Base-by-base conservation (phyloP, 495 filamentous ascomycete genomes). In the Bacidia gigantensis region DNA sequence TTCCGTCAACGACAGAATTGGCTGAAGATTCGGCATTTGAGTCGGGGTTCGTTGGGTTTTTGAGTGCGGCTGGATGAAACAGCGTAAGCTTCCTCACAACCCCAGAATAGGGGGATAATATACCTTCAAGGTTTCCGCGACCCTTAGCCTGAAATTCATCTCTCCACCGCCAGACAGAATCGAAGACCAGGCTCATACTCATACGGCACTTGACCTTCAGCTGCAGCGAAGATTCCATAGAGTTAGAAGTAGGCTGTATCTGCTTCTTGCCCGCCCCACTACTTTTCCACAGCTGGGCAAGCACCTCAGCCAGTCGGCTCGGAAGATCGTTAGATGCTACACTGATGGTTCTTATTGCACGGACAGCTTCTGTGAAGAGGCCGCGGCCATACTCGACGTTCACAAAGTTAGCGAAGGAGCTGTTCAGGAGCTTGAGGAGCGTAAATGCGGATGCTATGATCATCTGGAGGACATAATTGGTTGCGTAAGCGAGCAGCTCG, bases 141-240 rank as follows among this genome's bases (percentile, higher is more conserved):
- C 81, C 85, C 64, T 84, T 80, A 35, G 83, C 81, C 60, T 88
- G 82, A 55, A 84, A 84, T 64, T 89, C 84, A 61, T 93, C 87
- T 52, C 89, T 75, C 89, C 89, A 96, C 50, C 87, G 80, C 87
- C 87, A 94, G 22, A 93, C 87, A 2, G 83, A 87, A 67, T 96
- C 89, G 63, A 83, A 95, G 2, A 96, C 84, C 5, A 94, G 72
- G 58, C 85, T 90, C 84, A 96, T 89, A 65, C 87, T 93, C 77
- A 90, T 89, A 10, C 89, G 78, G 60, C 86, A 92, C 51, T 86
- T 78, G 3, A 95, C 86, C 65, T 87, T 89, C 14, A 96, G 71
- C 66, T 89, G 81, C 46, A 96, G 63, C 32, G 70, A 72, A 26
- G 24, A 35, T 17, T 29, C 32, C n/a, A 22, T 29, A 0, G 47